These are phyloP conservation scores for Pleurotus citrinopileatus DNA, from an alignment of 768 basidiomycete genomes.

Conservation along the genomic window DNA sequence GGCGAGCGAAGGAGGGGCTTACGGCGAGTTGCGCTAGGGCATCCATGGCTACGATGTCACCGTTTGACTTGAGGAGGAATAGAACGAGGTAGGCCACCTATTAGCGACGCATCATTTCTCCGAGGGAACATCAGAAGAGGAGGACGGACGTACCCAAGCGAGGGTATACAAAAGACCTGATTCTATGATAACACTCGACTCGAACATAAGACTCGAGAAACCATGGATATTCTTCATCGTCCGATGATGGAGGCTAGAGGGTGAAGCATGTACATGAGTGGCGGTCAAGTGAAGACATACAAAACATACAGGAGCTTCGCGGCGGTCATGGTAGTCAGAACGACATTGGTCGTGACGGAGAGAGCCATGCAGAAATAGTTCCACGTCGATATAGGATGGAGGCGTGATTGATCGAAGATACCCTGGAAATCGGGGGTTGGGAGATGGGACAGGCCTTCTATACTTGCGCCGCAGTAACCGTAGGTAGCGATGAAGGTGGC, in stretches of 20 bases:
- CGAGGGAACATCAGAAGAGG: not conserved
- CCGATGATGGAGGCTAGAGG: conserved; percentile 3
- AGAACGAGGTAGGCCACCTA: conserved; percentile 1
- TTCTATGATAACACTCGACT: conserved; percentile 6
- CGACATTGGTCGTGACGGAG: conserved; percentile 1
- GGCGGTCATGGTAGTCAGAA: conserved; percentile 3
- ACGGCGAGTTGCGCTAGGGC: not conserved
- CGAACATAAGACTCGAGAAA: conserved; percentile 1
- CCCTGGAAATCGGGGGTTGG: conserved; percentile 5
- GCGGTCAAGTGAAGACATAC: not conserved
- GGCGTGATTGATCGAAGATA: conserved; percentile 5
- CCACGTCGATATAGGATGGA: conserved; percentile 3
- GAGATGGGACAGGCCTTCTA: not conserved
- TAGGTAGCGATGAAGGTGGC: conserved; percentile 4
- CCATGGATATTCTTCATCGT: conserved; percentile 8
- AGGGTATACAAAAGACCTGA: conserved; percentile 3
- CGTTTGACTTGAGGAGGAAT: conserved; percentile 5
- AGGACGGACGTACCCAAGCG: not conserved
- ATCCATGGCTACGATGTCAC: conserved; percentile 8
- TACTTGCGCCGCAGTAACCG: not conserved
- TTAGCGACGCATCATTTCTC: not conserved
- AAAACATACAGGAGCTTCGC: not conserved
- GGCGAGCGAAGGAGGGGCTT: too few relatives aligned
- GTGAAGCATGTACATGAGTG: not conserved
- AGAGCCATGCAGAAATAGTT: conserved; percentile 2